Conservation (phyloP, 345 rosid species). For the Cochlearia excelsa region DNA sequence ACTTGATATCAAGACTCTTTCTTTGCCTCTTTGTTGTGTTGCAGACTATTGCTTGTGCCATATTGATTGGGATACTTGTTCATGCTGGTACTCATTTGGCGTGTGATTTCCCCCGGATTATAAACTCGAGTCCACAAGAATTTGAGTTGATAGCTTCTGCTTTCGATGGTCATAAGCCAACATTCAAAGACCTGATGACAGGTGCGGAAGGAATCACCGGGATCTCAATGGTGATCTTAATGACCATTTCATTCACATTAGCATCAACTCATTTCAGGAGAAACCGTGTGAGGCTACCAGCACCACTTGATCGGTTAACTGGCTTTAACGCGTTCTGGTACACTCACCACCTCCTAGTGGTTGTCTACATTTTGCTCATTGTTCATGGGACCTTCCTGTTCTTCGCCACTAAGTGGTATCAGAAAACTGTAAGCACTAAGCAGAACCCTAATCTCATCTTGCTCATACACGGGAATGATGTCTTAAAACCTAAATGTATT, state of each 20-base stretch:
- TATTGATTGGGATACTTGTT: constrained; percentile 56
- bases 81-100: constrained; percentile 75
- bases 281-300: constrained; percentile 64
- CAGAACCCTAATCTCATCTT: constrained; percentile 11
- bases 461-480: not conserved
- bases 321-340: constrained; percentile 99
- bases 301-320: constrained; percentile 73
- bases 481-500: not conserved
- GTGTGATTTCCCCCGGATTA: constrained; percentile 80
- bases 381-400: constrained; percentile 74
- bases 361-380: constrained; percentile 75
- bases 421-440: constrained; percentile 59
- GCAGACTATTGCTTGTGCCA: constrained; percentile 77
- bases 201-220: constrained; percentile 80
- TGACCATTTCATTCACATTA: constrained; percentile 58
- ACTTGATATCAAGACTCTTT: not conserved
- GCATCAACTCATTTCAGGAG: constrained; percentile 69
- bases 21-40: constrained; percentile 15
- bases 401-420: constrained; percentile 63
- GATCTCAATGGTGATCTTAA: constrained; percentile 65
- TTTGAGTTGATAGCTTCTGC: constrained; percentile 56
- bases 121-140: constrained; percentile 51
- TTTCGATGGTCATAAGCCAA: constrained; percentile 57
- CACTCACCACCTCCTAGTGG: constrained; percentile 76
- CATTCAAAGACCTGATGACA: constrained; percentile 56